phyloP scores from a whole-genome alignment of 768 basidiomycete species.

The Tephrocybe rancida region DNA sequence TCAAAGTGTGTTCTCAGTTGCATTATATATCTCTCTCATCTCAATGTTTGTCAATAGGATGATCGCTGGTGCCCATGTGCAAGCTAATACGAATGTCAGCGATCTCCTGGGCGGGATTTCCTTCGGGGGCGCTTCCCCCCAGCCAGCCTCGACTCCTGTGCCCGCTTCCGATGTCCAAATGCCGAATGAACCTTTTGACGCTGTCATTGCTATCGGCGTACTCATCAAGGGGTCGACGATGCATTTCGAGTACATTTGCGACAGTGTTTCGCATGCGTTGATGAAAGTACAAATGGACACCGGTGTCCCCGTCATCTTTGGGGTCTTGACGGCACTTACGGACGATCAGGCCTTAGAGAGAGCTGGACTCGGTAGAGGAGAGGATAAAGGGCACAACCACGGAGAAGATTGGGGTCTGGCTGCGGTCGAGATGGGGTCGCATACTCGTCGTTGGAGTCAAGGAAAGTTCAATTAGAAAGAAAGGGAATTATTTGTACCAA shows the following conservation, averaged over 20 bases:
- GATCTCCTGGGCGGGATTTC: slow-evolving; percentile 76
- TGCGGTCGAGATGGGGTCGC: slow-evolving; percentile 90
- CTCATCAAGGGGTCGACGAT: slow-evolving; percentile 98
- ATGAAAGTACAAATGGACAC: slow-evolving; percentile 96
- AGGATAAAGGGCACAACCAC: slow-evolving; percentile 88
- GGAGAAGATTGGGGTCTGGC: slow-evolving; percentile 98
- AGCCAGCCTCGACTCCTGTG: slow-evolving; percentile 51
- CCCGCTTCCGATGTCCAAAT: slow-evolving; percentile 35
- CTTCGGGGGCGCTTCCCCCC: slow-evolving; percentile 45
- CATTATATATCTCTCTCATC: slow-evolving; percentile 5
- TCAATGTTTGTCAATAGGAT: slow-evolving; percentile 51
- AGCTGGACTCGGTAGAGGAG: slow-evolving; percentile 81
- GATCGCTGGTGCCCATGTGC: slow-evolving; percentile 85
- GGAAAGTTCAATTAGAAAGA: slow-evolving; percentile 56
- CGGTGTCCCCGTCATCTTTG: slow-evolving; percentile 94
- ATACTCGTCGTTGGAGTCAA: slow-evolving; percentile 64
- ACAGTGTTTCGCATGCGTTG: slow-evolving; percentile 88
- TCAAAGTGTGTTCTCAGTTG: slow-evolving; percentile 61
- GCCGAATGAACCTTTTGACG: slow-evolving; percentile 80
- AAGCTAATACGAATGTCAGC: slow-evolving; percentile 74
- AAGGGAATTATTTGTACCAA: slow-evolving; percentile 9
- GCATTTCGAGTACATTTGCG: slow-evolving; percentile 99
- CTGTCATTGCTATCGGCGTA: slow-evolving; percentile 95
- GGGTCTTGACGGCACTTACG: slow-evolving; percentile 88
- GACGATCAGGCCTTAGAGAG: slow-evolving; percentile 95